Conservation (phyloP, 1,139 yeast genomes). For the Taiozyma onychis region DNA sequence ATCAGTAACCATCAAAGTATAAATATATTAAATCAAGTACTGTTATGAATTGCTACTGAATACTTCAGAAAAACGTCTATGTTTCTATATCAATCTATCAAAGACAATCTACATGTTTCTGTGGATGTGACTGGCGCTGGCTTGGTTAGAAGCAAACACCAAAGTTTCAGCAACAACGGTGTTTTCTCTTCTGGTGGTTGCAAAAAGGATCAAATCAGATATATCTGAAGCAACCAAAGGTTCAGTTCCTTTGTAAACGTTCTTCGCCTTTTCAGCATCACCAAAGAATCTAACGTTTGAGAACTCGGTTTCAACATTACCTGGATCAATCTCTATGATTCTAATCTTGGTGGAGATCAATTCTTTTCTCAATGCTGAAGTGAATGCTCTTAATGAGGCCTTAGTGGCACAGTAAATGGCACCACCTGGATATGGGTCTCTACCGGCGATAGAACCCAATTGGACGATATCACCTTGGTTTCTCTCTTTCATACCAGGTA, state of each 20-base stretch:
- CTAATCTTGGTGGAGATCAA: constrained; percentile 58
- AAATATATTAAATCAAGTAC: no score
- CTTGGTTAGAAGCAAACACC: constrained; percentile 67
- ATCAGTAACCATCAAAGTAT: no score
- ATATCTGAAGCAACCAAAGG: constrained; percentile 68
- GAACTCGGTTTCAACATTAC: constrained; percentile 77
- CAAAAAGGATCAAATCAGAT: constrained; percentile 65
- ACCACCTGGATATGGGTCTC: constrained; percentile 76
- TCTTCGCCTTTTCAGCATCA: constrained; percentile 55
- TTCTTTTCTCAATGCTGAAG: constrained; percentile 66
- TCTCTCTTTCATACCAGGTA: constrained; percentile 48
- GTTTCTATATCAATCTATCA: not conserved
- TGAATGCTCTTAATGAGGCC: constrained; percentile 64
- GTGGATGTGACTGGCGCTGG: constrained; percentile 26
- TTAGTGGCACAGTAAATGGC: constrained; percentile 78
- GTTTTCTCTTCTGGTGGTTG: constrained; percentile 56
- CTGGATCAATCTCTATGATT: constrained; percentile 74
- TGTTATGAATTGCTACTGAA: no score
- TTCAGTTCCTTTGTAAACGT: constrained; percentile 61
- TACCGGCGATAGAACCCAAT: constrained; percentile 75
- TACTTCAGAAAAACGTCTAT: not conserved
- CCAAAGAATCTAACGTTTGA: constrained; percentile 64
- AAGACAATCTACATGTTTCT: constrained; percentile 7
- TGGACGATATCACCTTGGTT: constrained; percentile 66
- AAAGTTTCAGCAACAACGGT: constrained; percentile 69